Evolutionary conservation across 345 rosid genomes (phyloP), one percentile per base, ranked within the genome.

Genomic region (Gossypium bickii): DNA sequence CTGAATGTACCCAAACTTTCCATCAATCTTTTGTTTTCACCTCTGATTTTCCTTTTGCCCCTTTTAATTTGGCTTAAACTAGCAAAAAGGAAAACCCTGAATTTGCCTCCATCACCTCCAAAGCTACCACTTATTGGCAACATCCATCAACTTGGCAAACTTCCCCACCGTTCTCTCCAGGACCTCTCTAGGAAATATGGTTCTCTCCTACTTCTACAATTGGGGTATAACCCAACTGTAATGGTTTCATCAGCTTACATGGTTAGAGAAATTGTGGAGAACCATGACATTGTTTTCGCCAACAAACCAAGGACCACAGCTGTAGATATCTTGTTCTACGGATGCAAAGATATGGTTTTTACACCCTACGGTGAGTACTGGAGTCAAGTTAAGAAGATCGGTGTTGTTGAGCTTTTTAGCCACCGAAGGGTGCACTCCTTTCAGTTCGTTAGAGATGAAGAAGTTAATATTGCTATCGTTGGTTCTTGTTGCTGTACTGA

Each of bases 61-160:
- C 24, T 63, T 9, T 0, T 63, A 17, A 63, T 38, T 2, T 63
- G 47, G 47, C 67, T 63, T 38, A 63, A 61, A 15, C 4, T 16
- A 1, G 67, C 6, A 9, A 34, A 63, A 9, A 1, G 47, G 20
- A 16, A 9, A 8, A 34, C 17, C 3, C 47, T 34, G 9, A 34
- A 63, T 63, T 17, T 63, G 47, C 67, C 67, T 9, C 67, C 67
- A 38, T 63, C 67, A 38, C 67, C 67, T 2, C 67, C 67, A 34
- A 63, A 17, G 48, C 1, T 63, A 1, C 67, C 67, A 2, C 9
- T 63, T 17, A 63, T 34, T 63, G 67, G 67, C 67, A 63, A 63
- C 22, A 63, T 63, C 12, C 67, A 34, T 34, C 67, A 63, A 17
- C 47, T 63, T 1, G 67, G 67, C 13, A 63, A 63, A 63, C 67